Base-by-base conservation (phyloP, 371 early-diverging fungal genomes). In the Basidiobolus meristosporus region DNA sequence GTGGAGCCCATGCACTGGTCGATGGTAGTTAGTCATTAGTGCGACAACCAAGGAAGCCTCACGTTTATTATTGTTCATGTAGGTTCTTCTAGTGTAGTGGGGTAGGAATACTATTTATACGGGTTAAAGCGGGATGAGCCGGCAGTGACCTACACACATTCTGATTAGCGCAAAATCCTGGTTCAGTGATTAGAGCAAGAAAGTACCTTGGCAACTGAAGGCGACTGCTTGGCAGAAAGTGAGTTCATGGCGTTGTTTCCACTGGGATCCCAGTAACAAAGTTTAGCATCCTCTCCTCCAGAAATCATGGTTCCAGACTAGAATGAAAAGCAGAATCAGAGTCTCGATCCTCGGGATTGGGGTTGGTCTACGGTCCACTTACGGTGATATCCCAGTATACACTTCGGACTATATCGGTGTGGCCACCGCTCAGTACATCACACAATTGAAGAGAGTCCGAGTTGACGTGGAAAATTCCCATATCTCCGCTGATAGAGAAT, bases 211-310 rank as follows among this genome's bases (percentile, higher is more conserved):
- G 26, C 26, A 3, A 26, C 26, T 5, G 26, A 26, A 9, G 26
- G 26, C 9, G 26, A 26, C 9, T 26, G 26, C 9, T 26, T 36
- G 3, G 36, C 7, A 10, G 36, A 6, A 36, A 16, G 4, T 16
- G 11, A 16, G 36, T 36, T 36, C 16, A 11, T 7, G 7, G 16
- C 18, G 19, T 36, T 36, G 11, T 15, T 14, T 16, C 11, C 21
- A 10, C 19, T 40, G n/a, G 29, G n/a, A n/a, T 11, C 23, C 86
- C 86, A 85, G 23, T 71, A 61, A 21, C 76, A 63, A 30, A 85
- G 59, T 28, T 59, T 59, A 15, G 77, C 72, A 46, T 81, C 82
- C 45, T 83, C 86, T 10, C 80, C 79, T 18, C 86, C 82, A 1
- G 82, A 66, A 19, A 75, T 52, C 17, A 80, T 55, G 31, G 61